Evolutionary conservation across 129 eudicot genomes (phyloP).

Genomic region (Glebionis coronaria): DNA sequence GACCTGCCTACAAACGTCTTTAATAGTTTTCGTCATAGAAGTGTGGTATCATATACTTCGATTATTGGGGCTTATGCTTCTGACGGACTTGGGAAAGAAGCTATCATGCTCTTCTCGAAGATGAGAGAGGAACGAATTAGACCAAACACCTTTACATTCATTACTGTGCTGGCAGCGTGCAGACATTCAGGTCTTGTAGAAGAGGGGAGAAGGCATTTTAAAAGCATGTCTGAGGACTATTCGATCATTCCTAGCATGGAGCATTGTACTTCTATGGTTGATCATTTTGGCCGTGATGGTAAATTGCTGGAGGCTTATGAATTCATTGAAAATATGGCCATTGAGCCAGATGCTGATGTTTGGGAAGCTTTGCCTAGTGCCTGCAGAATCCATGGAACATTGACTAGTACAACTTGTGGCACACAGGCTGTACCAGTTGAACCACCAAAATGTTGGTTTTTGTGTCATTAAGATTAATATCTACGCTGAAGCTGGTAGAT

Average conservation of each 20-base stretch:
- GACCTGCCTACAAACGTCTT: slow-evolving; percentile 36
- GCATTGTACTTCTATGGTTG: too few species aligned
- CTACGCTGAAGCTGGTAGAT: too few species aligned
- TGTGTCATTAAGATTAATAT: slow-evolving; percentile 31
- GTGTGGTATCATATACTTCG: slow-evolving; percentile 44
- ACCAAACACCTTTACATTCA: slow-evolving; percentile 40
- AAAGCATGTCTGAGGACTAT: slow-evolving; percentile 43
- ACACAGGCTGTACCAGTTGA: slow-evolving; percentile 18
- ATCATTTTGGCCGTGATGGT: too few species aligned
- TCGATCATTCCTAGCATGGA: too few species aligned
- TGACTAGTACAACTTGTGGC: slow-evolving; percentile 40
- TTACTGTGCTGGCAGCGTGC: slow-evolving; percentile 49
- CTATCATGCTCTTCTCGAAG: too few species aligned
- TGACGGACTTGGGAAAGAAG: too few species aligned
- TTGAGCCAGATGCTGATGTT: too few species aligned
- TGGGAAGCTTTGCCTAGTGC: slow-evolving; percentile 50
- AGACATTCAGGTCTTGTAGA: slow-evolving; percentile 51
- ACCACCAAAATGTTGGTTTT: slow-evolving; percentile 24
- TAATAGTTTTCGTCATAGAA: slow-evolving; percentile 31
- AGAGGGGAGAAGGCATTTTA: slow-evolving; percentile 37
- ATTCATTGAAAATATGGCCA: too few species aligned
- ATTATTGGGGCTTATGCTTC: slow-evolving; percentile 39
- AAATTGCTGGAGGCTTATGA: too few species aligned
- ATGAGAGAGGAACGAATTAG: slow-evolving; percentile 35
- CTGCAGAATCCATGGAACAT: slow-evolving; percentile 50